phyloP scores from a whole-genome alignment of 2,329 filamentous ascomycete genomes.

The Scedosporium dehoogii region DNA sequence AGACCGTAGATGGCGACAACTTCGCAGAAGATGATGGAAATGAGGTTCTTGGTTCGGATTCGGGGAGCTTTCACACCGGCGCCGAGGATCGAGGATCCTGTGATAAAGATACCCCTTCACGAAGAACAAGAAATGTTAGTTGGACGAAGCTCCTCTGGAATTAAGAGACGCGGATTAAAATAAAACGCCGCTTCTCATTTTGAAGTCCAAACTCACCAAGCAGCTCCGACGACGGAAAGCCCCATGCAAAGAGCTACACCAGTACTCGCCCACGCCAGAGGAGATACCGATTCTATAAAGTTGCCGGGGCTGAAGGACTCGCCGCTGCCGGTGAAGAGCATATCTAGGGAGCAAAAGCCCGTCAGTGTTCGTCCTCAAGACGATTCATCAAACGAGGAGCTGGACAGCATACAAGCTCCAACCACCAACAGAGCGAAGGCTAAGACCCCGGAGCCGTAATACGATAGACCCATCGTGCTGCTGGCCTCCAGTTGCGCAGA shows the following conservation, averaged over 20 bases:
- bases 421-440: constrained; percentile 61
- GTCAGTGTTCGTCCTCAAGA: neutral
- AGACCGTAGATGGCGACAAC: constrained; percentile 99
- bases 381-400: constrained; percentile 2
- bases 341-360: constrained; percentile 51
- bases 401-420: constrained; percentile 59
- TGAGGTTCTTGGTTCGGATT: constrained; percentile 98
- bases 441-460: constrained; percentile 59
- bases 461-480: constrained; percentile 57
- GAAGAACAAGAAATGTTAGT: neutral
- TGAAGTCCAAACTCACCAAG: constrained; percentile 57
- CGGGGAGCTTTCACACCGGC: constrained; percentile 93
- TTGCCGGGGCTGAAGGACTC: constrained; percentile 95
- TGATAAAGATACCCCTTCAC: constrained; percentile 93
- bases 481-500: neutral
- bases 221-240: constrained; percentile 89
- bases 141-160: neutral
- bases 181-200: neutral
- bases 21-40: constrained; percentile 99
- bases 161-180: neutral
- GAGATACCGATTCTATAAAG: constrained; percentile 89
- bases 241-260: constrained; percentile 94
- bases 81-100: constrained; percentile 92
- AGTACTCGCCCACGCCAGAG: constrained; percentile 83
- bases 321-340: constrained; percentile 95